Evolutionary conservation across 345 rosid species (phyloP).

Genomic region (Lepidium didymum): DNA sequence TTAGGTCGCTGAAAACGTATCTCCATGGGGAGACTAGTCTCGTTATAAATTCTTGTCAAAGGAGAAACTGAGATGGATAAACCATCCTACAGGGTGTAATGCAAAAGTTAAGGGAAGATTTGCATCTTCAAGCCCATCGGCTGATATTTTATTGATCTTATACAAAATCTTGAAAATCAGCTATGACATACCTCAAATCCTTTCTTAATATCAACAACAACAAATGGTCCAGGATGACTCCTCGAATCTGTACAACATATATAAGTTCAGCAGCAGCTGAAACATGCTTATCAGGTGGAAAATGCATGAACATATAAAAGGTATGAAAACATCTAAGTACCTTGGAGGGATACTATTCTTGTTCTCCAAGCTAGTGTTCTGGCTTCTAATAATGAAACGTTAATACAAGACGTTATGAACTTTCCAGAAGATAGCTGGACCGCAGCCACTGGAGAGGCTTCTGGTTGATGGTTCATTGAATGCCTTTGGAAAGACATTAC

Average conservation of each 20-base stretch:
- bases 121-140: conserved; percentile 1
- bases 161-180: conserved; percentile 3
- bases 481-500: conserved; percentile 40
- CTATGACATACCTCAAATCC: conserved; percentile 53
- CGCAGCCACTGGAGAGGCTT: conserved; percentile 46
- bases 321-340: conserved; percentile 39
- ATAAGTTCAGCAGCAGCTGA: conserved; percentile 6
- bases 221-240: conserved; percentile 81
- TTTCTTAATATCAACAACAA: conserved; percentile 66
- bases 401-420: conserved; percentile 49
- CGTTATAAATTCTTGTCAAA: conserved; percentile 73
- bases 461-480: conserved; percentile 35
- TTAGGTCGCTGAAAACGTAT: conserved; percentile 70
- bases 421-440: conserved; percentile 65
- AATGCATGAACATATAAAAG: conserved; percentile 6
- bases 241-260: conserved; percentile 56
- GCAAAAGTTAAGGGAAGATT: neutral
- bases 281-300: conserved; percentile 3
- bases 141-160: neutral
- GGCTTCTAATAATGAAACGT: conserved; percentile 50
- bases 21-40: conserved; percentile 68
- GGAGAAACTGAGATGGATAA: conserved; percentile 79
- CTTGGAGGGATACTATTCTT: conserved; percentile 62
- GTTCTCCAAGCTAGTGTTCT: conserved; percentile 79
- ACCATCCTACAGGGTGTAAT: conserved; percentile 54